Percentiles rank a stretch among this genome's conserved stretches.
These are phyloP conservation scores for Erucastrum elatum DNA, from an alignment of 345 rosid species.

Conservation along the genomic window DNA sequence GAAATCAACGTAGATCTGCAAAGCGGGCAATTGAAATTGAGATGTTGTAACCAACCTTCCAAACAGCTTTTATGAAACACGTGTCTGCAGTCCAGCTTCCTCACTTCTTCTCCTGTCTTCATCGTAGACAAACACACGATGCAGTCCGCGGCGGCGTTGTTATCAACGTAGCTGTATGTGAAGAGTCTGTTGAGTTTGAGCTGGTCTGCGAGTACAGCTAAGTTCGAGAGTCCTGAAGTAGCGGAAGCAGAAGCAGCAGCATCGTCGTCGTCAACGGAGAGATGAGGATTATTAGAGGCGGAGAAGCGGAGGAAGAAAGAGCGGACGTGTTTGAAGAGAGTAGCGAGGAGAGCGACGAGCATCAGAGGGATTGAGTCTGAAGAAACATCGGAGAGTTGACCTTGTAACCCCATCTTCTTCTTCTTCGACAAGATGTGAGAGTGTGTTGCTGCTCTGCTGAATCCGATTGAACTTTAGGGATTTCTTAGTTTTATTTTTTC, in stretches of 20 bases:
- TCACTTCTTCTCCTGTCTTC: constrained; percentile 71
- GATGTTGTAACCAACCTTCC: constrained; percentile 77
- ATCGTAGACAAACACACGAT: constrained; percentile 62
- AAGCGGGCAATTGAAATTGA: constrained; percentile 69
- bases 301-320: constrained; percentile 42
- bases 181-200: constrained; percentile 54
- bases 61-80: constrained; percentile 77
- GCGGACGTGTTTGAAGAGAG: constrained; percentile 48
- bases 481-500: not conserved
- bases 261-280: not conserved
- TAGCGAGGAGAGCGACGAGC: constrained; percentile 59
- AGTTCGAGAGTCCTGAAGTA: constrained; percentile 57
- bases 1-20: constrained; percentile 55
- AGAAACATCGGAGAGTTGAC: constrained; percentile 63
- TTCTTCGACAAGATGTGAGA: not conserved
- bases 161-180: constrained; percentile 44
- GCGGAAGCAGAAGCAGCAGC: constrained; percentile 35
- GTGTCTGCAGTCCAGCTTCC: constrained; percentile 76
- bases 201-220: constrained; percentile 63
- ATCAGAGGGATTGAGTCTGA: constrained; percentile 73
- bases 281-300: constrained; percentile 23
- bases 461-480: not conserved
- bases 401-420: constrained; percentile 62
- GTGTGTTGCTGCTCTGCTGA: not conserved
- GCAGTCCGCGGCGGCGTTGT: constrained; percentile 43